Conservation (phyloP, 805 yeast species). For the Candida taoyuanica region DNA sequence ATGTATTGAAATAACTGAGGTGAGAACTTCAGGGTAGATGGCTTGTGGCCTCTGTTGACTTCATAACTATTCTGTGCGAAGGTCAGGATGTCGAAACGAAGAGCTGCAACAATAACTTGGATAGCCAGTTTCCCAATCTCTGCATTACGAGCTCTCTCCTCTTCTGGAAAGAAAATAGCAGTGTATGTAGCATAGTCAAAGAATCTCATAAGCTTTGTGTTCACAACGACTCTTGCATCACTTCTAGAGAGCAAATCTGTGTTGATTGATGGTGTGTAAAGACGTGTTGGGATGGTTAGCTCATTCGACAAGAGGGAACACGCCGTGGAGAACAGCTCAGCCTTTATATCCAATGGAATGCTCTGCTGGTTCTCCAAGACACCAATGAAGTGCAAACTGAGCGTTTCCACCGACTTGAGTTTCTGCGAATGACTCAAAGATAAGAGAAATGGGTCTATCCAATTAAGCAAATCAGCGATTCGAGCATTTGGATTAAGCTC, state of each 20-base stretch:
- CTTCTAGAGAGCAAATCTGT: conserved; percentile 40
- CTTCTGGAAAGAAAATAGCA: conserved; percentile 29
- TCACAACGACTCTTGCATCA: conserved; percentile 44
- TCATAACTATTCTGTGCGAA: conserved; percentile 37
- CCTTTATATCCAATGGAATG: conserved; percentile 32
- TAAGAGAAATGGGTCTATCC: conserved; percentile 46
- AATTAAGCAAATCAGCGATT: conserved; percentile 43
- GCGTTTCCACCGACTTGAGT: conserved; percentile 48
- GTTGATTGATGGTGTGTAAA: conserved; percentile 27
- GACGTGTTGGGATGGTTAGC: conserved; percentile 14
- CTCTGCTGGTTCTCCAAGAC: conserved; percentile 32
- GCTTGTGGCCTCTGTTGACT: conserved; percentile 29
- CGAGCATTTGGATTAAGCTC: conserved; percentile 30
- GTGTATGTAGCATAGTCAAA: conserved; percentile 27
- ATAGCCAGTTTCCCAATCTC: conserved; percentile 33
- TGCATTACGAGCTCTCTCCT: conserved; percentile 25
- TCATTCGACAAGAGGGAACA: conserved; percentile 13
- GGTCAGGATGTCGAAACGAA: conserved; percentile 43
- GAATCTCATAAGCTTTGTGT: conserved; percentile 33
- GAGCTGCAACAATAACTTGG: conserved; percentile 35
- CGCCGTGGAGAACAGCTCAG: conserved; percentile 31
- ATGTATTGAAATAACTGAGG: conserved; percentile 28
- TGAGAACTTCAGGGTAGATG: conserved; percentile 29
- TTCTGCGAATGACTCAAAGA: conserved; percentile 45
- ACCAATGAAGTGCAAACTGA: conserved; percentile 45